Base-by-base conservation (phyloP, 305 asterid species). In the Solanum hybrid region DNA sequence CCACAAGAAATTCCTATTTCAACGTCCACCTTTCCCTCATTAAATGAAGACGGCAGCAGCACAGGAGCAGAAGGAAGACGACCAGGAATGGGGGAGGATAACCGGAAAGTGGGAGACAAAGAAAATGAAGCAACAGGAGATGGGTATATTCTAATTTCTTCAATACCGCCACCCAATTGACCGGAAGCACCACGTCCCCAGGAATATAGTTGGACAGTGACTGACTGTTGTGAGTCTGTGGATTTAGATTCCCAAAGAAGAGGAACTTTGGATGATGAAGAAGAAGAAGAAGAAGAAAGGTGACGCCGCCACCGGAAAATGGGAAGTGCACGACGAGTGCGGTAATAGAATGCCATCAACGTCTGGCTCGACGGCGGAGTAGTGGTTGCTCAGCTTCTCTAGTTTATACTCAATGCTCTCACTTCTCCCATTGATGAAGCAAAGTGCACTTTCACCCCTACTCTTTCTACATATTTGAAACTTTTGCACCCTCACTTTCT, bases 141-240 rank as follows among this genome's bases (percentile, higher is more conserved):
- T 8, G 99, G 99, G 89, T 96, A 97, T 26, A 97, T 92, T 34
- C 98, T 92, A 89, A 92, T 91, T 93, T 95, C 98, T 91, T 97
- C 99, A 29, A 91, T 93, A 85, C 98, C 99, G 22, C 98, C 97
- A 33, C 99, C 99, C 34, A 97, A 95, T 93, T 97, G 99, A 15
- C 99, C 99, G 26, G 99, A 96, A 87, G 98, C 99, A 87, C 99
- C 99, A 76, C 97, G 97, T 17, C 99, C 99, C 99, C 99, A 97
- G 1, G 99, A 95, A 86, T 93, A 92, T 24, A 97, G 93, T 89
- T 97, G 95, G 86, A 95, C 92, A 20, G 39, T 94, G 20, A 70
- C 87, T n/a, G 94, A 24, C 65, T 92, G 90, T 32, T 92, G n/a
- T 75, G 91, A 26, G 87, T 90, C 27, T 31, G 89, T 79, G 77